phyloP scores from a whole-genome alignment of 352 stramenopile species.

The Globisporangium spinosum region DNA sequence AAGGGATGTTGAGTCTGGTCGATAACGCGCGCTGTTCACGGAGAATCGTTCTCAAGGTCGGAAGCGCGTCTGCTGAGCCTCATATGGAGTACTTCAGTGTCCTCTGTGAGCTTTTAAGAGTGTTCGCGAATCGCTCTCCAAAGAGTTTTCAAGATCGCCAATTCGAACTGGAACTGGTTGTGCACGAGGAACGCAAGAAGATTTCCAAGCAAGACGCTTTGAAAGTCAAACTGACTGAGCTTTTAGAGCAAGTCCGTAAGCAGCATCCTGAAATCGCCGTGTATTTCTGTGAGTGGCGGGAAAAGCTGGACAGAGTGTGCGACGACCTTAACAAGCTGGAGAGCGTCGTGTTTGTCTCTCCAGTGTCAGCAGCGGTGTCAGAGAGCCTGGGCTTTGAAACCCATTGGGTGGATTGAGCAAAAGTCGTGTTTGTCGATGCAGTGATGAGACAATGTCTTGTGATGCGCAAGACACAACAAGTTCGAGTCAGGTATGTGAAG shows the following conservation, averaged over 20 bases:
- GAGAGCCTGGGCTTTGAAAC: not conserved
- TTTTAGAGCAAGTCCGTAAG: not conserved
- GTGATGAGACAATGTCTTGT: too few species aligned
- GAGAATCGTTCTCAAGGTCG: not conserved
- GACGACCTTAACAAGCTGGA: conserved; percentile 3
- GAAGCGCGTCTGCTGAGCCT: not conserved
- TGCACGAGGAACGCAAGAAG: conserved; percentile 3
- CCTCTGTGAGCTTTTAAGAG: not conserved
- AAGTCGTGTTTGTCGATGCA: not conserved
- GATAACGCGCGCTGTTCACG: not conserved
- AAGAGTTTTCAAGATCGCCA: not conserved
- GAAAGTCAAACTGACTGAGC: not conserved
- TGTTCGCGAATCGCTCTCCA: not conserved
- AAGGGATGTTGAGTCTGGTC: not conserved
- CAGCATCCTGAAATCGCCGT: conserved; percentile 4
- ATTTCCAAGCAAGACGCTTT: not conserved
- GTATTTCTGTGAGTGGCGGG: conserved; percentile 4
- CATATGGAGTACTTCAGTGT: conserved; percentile 6
- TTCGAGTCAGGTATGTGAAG: too few species aligned
- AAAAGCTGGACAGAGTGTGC: not conserved
- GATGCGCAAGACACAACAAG: too few species aligned
- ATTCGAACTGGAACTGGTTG: conserved; percentile 11
- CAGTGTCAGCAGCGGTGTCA: not conserved
- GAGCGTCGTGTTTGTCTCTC: conserved; percentile 5
- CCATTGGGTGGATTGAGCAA: not conserved